Percentiles rank a stretch among this genome's conserved stretches.
Evolutionary conservation across 2,329 filamentous ascomycete genomes (phyloP).

Genomic region (Septoria linicola): DNA sequence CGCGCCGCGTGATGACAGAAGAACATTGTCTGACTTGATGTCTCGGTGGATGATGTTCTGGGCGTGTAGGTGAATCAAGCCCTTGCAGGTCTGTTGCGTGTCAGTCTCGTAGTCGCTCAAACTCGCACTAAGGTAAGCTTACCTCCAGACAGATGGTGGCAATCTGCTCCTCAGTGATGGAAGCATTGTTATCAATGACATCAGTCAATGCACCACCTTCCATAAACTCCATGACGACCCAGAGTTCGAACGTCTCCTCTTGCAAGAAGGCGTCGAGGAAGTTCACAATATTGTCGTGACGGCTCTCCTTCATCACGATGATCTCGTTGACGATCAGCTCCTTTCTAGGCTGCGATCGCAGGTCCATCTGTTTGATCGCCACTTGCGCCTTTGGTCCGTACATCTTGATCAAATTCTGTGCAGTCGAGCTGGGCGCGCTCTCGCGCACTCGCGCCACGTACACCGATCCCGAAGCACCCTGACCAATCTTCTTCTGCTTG

Average conservation of each 20-base stretch:
- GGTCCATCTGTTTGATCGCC: constrained; percentile 99
- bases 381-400: constrained; percentile 84
- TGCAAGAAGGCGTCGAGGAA: constrained; percentile 95
- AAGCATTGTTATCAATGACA: constrained; percentile 95
- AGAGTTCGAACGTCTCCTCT: constrained; percentile 92
- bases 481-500: constrained; percentile 99
- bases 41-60: constrained; percentile 98
- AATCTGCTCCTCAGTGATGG: constrained; percentile 94
- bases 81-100: constrained; percentile 76
- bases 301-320: constrained; percentile 99
- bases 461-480: constrained; percentile 95
- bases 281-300: constrained; percentile 98
- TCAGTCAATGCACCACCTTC: constrained; percentile 96
- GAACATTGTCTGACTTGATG: constrained; percentile 98
- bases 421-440: constrained; percentile 74
- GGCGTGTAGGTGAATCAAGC: constrained; percentile 87
- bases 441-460: constrained; percentile 97
- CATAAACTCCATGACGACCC: constrained; percentile 99
- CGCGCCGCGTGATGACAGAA: constrained; percentile 88
- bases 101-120: constrained; percentile 29
- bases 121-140: constrained; percentile 37
- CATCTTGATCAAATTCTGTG: constrained; percentile 72
- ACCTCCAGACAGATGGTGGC: constrained; percentile 96
- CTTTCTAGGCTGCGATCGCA: constrained; percentile 94
- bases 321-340: constrained; percentile 99